A percentile compares a stretch with the other conserved stretches of the same genome.
phyloP scores from a whole-genome alignment of 345 rosid genomes.

The Combretum micranthum region DNA sequence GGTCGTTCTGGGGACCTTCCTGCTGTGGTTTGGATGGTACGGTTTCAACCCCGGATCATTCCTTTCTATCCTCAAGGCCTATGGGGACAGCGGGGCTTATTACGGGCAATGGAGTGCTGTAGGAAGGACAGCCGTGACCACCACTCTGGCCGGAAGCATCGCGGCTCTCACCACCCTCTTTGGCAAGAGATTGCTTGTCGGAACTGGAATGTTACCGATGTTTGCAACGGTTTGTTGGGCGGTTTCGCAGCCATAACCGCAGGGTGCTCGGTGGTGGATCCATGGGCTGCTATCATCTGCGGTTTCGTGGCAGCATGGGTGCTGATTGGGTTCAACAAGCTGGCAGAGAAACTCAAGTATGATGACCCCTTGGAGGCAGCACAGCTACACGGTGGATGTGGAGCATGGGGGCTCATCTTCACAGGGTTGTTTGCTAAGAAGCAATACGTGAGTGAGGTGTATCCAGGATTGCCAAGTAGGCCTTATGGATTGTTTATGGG shows the following conservation, averaged over 20 bases:
- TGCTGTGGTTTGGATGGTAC: constrained; percentile 59
- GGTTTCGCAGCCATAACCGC: constrained; percentile 39
- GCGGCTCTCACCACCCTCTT: constrained; percentile 57
- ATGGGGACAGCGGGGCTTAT: constrained; percentile 18
- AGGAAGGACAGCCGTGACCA: constrained; percentile 55
- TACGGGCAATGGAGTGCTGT: constrained; percentile 62
- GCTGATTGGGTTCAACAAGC: constrained; percentile 24
- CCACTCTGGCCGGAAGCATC: constrained; percentile 43
- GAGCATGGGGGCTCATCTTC: constrained; percentile 41
- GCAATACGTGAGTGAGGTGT: constrained; percentile 30
- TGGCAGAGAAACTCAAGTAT: constrained; percentile 23
- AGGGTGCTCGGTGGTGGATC: constrained; percentile 16
- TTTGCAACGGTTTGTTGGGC: constrained; percentile 54
- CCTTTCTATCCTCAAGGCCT: constrained; percentile 24
- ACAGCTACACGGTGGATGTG: constrained; percentile 40
- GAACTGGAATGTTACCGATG: constrained; percentile 58
- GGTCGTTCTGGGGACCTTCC: constrained; percentile 49
- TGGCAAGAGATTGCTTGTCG: constrained; percentile 34
- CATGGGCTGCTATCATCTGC: constrained; percentile 38
- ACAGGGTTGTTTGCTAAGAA: constrained; percentile 39
- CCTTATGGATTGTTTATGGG: constrained; percentile 16
- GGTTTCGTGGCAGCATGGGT: constrained; percentile 36
- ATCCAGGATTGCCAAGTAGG: constrained; percentile 17
- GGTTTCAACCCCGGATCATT: constrained; percentile 58
- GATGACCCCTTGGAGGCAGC: constrained; percentile 42